Evolutionary conservation across 768 basidiomycete genomes (phyloP).

Genomic region (Rhodotorula paludigena): DNA sequence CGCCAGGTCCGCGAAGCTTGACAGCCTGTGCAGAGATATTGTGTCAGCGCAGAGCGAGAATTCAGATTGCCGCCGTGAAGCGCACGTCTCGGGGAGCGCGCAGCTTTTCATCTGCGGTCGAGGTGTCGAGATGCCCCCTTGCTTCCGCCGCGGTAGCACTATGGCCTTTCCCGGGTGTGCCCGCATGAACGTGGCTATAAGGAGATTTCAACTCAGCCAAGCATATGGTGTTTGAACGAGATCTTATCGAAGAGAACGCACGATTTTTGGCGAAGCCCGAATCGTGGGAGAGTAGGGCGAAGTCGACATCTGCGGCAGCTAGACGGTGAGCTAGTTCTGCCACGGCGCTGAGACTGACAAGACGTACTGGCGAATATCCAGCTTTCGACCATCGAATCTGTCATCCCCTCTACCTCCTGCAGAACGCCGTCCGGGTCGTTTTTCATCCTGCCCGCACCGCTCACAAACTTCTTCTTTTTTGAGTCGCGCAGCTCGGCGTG

Average conservation of each 20-base stretch:
- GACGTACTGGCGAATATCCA: constrained; percentile 8
- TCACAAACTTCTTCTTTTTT: neutral
- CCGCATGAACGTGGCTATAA: neutral
- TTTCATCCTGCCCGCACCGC: neutral
- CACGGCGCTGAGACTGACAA: too few species aligned
- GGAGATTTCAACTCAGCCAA: neutral
- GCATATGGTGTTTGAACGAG: too few species aligned
- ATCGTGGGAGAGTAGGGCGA: constrained; percentile 1
- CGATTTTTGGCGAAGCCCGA: constrained; percentile 23
- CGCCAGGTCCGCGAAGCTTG: neutral
- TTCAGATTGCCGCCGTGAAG: too few species aligned
- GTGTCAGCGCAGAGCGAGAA: neutral
- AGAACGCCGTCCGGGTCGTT: neutral
- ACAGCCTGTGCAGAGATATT: neutral
- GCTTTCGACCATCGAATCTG: constrained; percentile 20
- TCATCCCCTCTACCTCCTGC: constrained; percentile 13
- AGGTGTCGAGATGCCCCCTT: too few species aligned
- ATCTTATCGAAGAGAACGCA: neutral
- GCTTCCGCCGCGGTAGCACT: too few species aligned
- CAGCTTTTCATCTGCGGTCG: too few species aligned
- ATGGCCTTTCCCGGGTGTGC: too few species aligned
- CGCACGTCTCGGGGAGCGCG: too few species aligned
- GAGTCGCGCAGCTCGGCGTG: constrained; percentile 10
- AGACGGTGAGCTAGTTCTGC: neutral
- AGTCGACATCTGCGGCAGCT: constrained; percentile 13